Evolutionary conservation across 345 rosid species (phyloP).

Genomic region (Sapria himalayana): DNA sequence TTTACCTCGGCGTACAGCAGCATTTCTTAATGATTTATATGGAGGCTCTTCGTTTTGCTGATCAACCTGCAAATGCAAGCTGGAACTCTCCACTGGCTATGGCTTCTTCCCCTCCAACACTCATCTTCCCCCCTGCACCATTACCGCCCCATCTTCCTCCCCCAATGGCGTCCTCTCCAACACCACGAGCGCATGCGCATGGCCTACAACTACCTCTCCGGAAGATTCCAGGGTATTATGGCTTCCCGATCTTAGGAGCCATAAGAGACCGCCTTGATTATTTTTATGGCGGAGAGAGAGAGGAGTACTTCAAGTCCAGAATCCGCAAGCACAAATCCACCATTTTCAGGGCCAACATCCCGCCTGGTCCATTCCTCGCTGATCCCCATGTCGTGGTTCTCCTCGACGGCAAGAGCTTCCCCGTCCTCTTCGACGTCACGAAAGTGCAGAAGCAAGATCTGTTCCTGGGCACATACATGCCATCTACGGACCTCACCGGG

Average conservation of each 20-base stretch:
- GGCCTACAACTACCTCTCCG: conserved; percentile 47
- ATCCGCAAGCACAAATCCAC: conserved; percentile 53
- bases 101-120: too few species aligned
- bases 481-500: conserved; percentile 67
- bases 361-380: conserved; percentile 63
- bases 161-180: too few species aligned
- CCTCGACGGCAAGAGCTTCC: conserved; percentile 87
- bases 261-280: conserved; percentile 49
- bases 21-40: too few species aligned
- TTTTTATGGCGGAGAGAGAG: conserved; percentile 53
- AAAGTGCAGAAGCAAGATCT: conserved; percentile 74
- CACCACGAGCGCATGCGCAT: too few species aligned
- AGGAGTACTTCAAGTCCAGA: conserved; percentile 51
- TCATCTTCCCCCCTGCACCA: too few species aligned
- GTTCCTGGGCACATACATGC: conserved; percentile 83
- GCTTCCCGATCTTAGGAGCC: conserved; percentile 60
- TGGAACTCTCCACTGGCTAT: too few species aligned
- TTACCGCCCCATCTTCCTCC: too few species aligned
- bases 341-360: conserved; percentile 49
- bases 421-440: conserved; percentile 46
- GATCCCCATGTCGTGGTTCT: conserved; percentile 48
- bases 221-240: conserved; percentile 48
- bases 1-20: too few species aligned
- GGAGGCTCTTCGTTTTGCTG: too few species aligned
- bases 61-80: too few species aligned